Evolutionary conservation across 1,284 basidiomycete genomes (phyloP).

Genomic region (Lentinula novae-zelandiae): DNA sequence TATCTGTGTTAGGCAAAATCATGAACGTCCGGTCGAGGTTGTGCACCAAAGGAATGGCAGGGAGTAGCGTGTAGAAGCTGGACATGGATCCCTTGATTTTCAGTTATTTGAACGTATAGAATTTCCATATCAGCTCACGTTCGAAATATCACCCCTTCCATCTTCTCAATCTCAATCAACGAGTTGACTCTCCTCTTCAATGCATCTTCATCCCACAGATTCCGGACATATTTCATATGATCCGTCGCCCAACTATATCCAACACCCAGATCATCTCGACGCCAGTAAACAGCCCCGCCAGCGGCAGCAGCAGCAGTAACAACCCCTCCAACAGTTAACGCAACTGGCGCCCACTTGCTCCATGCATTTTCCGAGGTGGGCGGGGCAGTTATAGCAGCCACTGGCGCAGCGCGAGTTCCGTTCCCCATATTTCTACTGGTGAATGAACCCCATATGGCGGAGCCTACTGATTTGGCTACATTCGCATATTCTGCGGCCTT

Average conservation of each 20-base stretch:
- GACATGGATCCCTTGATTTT: background rate
- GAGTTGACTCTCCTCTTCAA: conserved; percentile 62
- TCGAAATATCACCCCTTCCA: conserved; percentile 67
- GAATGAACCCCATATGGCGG: conserved; percentile 52
- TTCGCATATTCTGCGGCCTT: conserved; percentile 75
- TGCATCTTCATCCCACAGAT: conserved; percentile 77
- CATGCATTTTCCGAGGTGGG: conserved; percentile 35
- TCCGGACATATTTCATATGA: conserved; percentile 89
- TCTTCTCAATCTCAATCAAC: conserved; percentile 56
- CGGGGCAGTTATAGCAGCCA: conserved; percentile 21
- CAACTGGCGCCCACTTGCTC: conserved; percentile 62
- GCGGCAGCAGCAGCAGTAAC: conserved; percentile 81
- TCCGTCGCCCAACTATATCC: conserved; percentile 81
- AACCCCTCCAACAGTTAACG: conserved; percentile 64
- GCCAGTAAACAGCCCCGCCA: conserved; percentile 74
- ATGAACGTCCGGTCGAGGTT: conserved; percentile 68
- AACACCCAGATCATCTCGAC: conserved; percentile 65
- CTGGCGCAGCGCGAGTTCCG: conserved; percentile 24
- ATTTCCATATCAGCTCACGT: conserved; percentile 48
- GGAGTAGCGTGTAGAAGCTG: conserved; percentile 78
- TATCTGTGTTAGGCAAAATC: conserved; percentile 59
- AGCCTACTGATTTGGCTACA: conserved; percentile 59
- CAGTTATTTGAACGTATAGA: background rate
- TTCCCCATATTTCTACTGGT: conserved; percentile 37
- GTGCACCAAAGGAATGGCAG: conserved; percentile 53